Percentiles rank a stretch among this genome's conserved stretches.
Evolutionary conservation across 73 alveolate species (phyloP).

Genomic region (Breviolum minutum): DNA sequence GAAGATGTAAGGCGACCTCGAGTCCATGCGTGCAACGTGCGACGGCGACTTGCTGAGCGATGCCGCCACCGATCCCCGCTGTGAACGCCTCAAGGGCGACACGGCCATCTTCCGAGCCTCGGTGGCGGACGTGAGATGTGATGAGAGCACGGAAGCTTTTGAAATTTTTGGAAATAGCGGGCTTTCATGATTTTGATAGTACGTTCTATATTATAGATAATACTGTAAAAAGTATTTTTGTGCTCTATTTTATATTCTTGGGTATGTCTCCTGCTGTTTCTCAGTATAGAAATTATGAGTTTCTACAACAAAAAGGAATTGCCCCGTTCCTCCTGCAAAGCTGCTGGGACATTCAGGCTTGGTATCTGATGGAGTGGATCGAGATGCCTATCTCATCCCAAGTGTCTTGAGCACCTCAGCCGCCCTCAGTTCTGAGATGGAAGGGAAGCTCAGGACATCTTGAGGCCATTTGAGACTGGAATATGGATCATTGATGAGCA

Average conservation of each 20-base stretch:
- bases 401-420: conserved; percentile 6
- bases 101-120: neutral
- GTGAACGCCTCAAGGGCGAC: neutral
- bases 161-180: neutral
- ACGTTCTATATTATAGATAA: too few relatives aligned
- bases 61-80: conserved; percentile 26
- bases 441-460: too few relatives aligned
- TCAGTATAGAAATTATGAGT: too few relatives aligned
- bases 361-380: conserved; percentile 24
- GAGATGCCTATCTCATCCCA: conserved; percentile 39
- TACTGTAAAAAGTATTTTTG: too few relatives aligned
- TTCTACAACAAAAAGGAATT: too few relatives aligned
- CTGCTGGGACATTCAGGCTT: neutral
- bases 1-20: neutral
- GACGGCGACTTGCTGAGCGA: neutral
- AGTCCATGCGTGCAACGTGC: neutral
- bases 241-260: too few relatives aligned
- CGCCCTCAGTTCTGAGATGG: too few relatives aligned
- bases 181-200: too few relatives aligned
- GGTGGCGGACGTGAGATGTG: neutral
- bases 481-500: too few relatives aligned
- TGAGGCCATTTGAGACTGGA: too few relatives aligned
- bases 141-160: neutral
- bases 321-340: too few relatives aligned
- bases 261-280: too few relatives aligned